Conservation (phyloP, 306 rosid species). For the Echinosophora koreensis region DNA sequence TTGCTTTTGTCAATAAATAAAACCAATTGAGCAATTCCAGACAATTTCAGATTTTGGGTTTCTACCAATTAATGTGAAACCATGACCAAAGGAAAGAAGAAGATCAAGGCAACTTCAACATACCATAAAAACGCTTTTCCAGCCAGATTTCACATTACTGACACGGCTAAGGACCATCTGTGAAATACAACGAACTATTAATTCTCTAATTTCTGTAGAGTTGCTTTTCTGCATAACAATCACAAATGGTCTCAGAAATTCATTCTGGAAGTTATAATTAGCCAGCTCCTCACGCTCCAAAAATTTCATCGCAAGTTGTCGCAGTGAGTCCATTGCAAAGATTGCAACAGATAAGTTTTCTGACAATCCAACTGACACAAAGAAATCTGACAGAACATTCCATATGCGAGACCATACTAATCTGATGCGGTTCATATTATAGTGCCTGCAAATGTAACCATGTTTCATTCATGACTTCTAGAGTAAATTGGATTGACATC, state of each 20-base stretch:
- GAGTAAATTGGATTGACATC: constrained; percentile 27
- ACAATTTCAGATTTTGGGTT: constrained; percentile 28
- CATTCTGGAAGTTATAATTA: constrained; percentile 97
- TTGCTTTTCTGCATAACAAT: constrained; percentile 95
- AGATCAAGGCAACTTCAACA: constrained; percentile 38
- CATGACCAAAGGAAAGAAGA: not conserved
- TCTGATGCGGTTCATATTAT: constrained; percentile 98
- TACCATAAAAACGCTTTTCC: constrained; percentile 99
- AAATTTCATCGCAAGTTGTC: constrained; percentile 99
- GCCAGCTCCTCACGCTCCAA: constrained; percentile 99
- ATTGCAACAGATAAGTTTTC: constrained; percentile 98
- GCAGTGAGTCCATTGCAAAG: constrained; percentile 97
- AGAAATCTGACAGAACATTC: constrained; percentile 97
- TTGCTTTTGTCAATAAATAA: constrained; percentile 21
- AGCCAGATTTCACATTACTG: constrained; percentile 96
- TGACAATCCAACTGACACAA: constrained; percentile 95
- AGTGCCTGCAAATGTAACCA: constrained; percentile 86
- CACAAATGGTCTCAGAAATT: constrained; percentile 96
- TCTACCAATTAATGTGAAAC: constrained; percentile 36
- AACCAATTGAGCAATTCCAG: constrained; percentile 32
- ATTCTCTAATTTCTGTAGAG: constrained; percentile 91
- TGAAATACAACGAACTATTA: constrained; percentile 95
- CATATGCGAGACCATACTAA: constrained; percentile 99
- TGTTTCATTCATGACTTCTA: constrained; percentile 37
- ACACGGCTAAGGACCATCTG: constrained; percentile 99